Base-by-base conservation (phyloP, 129 eudicot species). In the Kitagawia praeruptora region DNA sequence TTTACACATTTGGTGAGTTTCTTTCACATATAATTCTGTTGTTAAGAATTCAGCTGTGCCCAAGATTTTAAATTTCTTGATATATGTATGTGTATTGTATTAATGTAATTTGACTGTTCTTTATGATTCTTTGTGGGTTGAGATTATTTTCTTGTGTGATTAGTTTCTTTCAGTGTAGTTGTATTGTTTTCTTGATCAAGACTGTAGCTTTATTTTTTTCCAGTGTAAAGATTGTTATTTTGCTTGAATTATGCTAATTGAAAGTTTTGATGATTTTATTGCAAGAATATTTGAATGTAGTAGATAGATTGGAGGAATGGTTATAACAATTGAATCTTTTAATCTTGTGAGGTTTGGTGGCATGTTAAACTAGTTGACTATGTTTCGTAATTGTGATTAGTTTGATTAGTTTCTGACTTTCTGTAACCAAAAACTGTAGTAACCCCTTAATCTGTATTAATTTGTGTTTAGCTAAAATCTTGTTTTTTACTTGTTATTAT, bases 1-100 rank as follows among this genome's bases (percentile, higher is more conserved):
- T 23, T 40, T 73, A 41, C 76, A 73, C 45, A 73, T 21, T 15
- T 9, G 58, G 77, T 75, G 61, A 75, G 77, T 75, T n/a, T 28
- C 51, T n/a, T n/a, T 14, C 5, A 3, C 12, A n/a, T 28, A 28
- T 13, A 4, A 42, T 25, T 45, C 48, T 74, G 34, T 27, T 45
- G 3, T 2, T 27, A 2, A 23, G 39, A 75, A 45, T 75, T 44
- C 48, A 23, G 37, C 37, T 73, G 51, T 42, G 76, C 44, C 63
- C 66, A 58, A 37, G 54, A 64, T 61, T 42, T 63, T 37, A 63
- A 66, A 42, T 45, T 44, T 25, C n/a, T n/a, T n/a, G n/a, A n/a
- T n/a, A 5, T 66, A 44, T 63, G 11, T 77, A 45, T 46, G 49
- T n/a, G n/a, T n/a, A n/a, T n/a, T n/a, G n/a, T n/a, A n/a, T 5